Evolutionary conservation across 1,139 yeast species (phyloP).

Genomic region (Diutina ranongensis): DNA sequence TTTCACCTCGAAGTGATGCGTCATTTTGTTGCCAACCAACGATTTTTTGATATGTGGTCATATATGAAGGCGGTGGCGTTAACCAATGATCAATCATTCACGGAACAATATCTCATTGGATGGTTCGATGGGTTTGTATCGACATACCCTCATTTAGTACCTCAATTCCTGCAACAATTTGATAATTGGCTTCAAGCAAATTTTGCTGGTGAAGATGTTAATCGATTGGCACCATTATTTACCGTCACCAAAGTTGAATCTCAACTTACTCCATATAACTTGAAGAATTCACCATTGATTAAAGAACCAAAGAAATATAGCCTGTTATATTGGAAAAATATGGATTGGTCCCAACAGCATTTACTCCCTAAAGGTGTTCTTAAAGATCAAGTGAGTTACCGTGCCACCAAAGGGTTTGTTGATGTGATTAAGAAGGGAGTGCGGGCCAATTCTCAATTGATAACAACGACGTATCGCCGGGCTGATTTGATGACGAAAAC

Average conservation of each 20-base stretch:
- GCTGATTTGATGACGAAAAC: not conserved
- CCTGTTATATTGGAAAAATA: slow-evolving; percentile 2
- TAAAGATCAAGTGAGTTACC: not conserved
- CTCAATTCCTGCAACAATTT: not conserved
- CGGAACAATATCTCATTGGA: not conserved
- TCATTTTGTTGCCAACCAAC: not conserved
- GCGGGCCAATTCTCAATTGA: not conserved
- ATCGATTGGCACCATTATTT: not conserved
- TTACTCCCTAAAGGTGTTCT: not conserved
- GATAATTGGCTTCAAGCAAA: not conserved
- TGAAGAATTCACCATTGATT: not conserved
- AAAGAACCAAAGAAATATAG: not conserved
- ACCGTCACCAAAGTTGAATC: not conserved
- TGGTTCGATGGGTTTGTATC: slow-evolving; percentile 4
- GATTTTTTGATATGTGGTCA: slow-evolving; percentile 1
- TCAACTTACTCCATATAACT: not conserved
- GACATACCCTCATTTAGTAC: slow-evolving; percentile 2
- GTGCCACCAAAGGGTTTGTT: not conserved
- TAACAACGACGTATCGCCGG: slow-evolving; percentile 1
- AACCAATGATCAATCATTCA: not conserved
- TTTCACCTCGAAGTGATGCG: not conserved
- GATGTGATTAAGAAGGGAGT: slow-evolving; percentile 5
- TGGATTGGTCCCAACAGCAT: not conserved
- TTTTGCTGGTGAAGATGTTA: not conserved
- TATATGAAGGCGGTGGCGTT: not conserved